Base-by-base conservation (phyloP, 495 filamentous ascomycete species). In the Clavariopsis aquatica region DNA sequence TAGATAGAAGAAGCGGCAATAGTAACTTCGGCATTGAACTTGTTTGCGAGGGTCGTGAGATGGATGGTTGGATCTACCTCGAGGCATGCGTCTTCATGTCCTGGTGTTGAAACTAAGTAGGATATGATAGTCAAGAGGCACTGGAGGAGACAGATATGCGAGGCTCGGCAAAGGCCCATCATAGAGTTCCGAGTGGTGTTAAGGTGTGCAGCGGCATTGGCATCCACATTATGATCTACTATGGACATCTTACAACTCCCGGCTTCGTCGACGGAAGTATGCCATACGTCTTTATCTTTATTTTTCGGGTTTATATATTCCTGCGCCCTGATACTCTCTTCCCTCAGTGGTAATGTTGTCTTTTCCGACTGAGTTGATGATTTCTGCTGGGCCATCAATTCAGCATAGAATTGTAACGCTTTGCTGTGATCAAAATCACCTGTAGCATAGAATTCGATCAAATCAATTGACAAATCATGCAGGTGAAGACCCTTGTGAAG, bases 101-200 rank as follows among this genome's bases (percentile, higher is more conserved):
- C 22, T 1, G 27, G 27, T 10, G 10, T 13, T 52, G 27, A 15
- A n/a, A 2, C 1, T 8, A 24, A 29, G 46, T 26, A 28, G 24
- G 13, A 3, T 8, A 17, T 43, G 38, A 20, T 46, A 12, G 34
- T 23, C 10, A 62, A 29, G 7, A 64, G 12, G 6, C 13, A 19
- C n/a, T 49, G 28, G 3, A 57, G 41, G 22, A 64, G 60, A 13
- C 34, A 52, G 17, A 64, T 56, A 49, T 56, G 41, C 28, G 26
- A 45, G 19, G 60, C 52, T 20, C 60, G 34, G n/a, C 23, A 29
- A 13, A 56, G 12, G n/a, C 43, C 45, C 5, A 49, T 23, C 7
- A 43, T 26, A 7, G 29, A 15, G 1, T 49, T 26, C 22, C 26
- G 12, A 1, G 60, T 55, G 4, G 56, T 28, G 13, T 34, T 47